Base-by-base conservation (phyloP, 768 basidiomycete species). In the Lactifluus volemus region DNA sequence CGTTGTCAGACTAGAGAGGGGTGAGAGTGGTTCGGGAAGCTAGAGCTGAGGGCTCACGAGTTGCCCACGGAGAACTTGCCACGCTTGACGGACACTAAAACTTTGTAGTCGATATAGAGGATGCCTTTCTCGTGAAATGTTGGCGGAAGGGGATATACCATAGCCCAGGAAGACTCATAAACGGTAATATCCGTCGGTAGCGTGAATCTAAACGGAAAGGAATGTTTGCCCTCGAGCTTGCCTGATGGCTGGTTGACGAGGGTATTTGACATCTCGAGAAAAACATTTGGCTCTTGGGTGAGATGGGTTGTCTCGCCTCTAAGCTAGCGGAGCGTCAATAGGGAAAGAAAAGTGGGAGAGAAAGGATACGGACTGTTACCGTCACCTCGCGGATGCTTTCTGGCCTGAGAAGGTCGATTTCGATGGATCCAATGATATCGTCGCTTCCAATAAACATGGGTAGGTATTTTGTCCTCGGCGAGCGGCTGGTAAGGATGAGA, bases 361-460 rank as follows among this genome's bases (percentile, higher is more conserved):
- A 48, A 42, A 21, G 8, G 5, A 57, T 38, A 74, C 78, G 55
- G 59, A 80, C 81, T 58, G 76, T 72, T 63, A 84, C 66, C 11
- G 74, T 72, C 36, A 85, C 73, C 32, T 71, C 73, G 68, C 83
- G 82, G 53, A 79, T 69, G 12, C 73, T 76, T 57, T 82, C 80
- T 15, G 78, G 69, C 65, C 79, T 81, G 61, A 76, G 73, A 38
- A 81, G 70, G 54, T 82, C 77, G 32, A 84, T 66, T 64, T 80
- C 78, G 2, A 84, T 81, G 9, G 70, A 69, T 25, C 84, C 84
- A 1, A 76, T 67, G 55, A 86, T 73, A 14, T 66, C 60, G 66
- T 86, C 81, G 10, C 75, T 78, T 61, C 80, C 74, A 50, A 75
- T 67, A 65, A 80, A 82, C 30, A 75, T 67, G 19, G 82, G 83